A percentile compares a stretch with the other conserved stretches of the same genome.
phyloP scores from a whole-genome alignment of 163 green algal genomes.

The Picocystis sp. region DNA sequence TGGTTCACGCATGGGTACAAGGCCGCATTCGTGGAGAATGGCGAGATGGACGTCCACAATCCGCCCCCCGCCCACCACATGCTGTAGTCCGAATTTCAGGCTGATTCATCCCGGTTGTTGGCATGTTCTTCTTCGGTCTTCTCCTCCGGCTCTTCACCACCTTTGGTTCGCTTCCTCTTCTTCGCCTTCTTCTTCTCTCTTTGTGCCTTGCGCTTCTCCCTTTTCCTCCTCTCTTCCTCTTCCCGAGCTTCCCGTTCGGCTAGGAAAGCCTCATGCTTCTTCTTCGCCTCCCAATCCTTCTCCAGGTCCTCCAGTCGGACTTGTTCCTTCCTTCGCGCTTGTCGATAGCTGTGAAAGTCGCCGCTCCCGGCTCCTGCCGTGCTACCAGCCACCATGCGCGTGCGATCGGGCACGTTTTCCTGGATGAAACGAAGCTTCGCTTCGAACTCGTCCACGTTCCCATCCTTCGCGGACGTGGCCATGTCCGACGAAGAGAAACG shows the following conservation, averaged over 20 bases:
- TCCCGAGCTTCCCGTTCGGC: slow-evolving; percentile 13
- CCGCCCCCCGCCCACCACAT: too few relatives aligned
- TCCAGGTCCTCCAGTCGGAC: slow-evolving; percentile 41
- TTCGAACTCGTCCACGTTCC: slow-evolving; percentile 55
- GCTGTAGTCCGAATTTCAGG: too few relatives aligned
- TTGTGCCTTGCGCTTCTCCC: slow-evolving; percentile 7
- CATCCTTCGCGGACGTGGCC: too few relatives aligned
- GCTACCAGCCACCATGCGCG: slow-evolving; percentile 50
- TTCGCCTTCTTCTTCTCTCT: slow-evolving; percentile 42
- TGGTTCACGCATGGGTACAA: too few relatives aligned
- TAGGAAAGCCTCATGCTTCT: slow-evolving; percentile 24
- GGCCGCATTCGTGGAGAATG: too few relatives aligned
- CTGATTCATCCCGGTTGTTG: not conserved
- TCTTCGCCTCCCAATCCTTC: slow-evolving; percentile 23
- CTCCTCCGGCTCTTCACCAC: too few relatives aligned
- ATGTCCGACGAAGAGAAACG: too few relatives aligned
- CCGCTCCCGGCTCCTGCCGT: slow-evolving; percentile 59
- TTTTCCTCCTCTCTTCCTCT: slow-evolving; percentile 10
- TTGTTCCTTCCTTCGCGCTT: slow-evolving; percentile 41
- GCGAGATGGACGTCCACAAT: too few relatives aligned
- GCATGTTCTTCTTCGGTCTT: slow-evolving; percentile 37
- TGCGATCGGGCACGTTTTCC: slow-evolving; percentile 53
- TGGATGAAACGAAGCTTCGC: slow-evolving; percentile 68
- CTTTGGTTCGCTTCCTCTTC: slow-evolving; percentile 27
- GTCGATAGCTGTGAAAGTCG: slow-evolving; percentile 68